Conservation (phyloP, 768 basidiomycete genomes). For the Lactarius akahatsu region DNA sequence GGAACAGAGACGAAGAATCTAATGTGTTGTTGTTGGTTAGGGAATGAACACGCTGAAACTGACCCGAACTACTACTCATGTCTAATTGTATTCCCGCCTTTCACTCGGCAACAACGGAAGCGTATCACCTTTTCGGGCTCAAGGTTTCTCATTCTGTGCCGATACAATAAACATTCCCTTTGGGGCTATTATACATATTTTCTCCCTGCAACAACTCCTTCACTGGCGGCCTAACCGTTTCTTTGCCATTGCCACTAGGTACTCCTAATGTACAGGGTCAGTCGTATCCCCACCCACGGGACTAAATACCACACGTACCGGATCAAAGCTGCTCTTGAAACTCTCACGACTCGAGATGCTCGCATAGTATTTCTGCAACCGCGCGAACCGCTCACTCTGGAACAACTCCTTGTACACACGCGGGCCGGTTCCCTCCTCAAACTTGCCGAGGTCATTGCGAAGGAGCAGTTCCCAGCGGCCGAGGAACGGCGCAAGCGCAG, state of each 20-base stretch:
- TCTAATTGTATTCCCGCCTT: too few species aligned
- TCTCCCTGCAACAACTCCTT: not conserved
- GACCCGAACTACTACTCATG: too few species aligned
- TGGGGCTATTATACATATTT: not conserved
- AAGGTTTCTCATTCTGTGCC: too few species aligned
- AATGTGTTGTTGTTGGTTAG: too few species aligned
- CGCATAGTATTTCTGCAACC: slow-evolving; percentile 46
- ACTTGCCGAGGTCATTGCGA: slow-evolving; percentile 51
- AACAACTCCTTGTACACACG: slow-evolving; percentile 43
- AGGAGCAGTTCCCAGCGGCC: slow-evolving; percentile 46
- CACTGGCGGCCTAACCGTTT: not conserved
- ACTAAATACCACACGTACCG: slow-evolving; percentile 37
- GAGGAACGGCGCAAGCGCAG: slow-evolving; percentile 56
- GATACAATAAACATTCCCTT: too few species aligned
- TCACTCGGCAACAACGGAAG: too few species aligned
- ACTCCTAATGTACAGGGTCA: not conserved
- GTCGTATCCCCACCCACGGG: not conserved
- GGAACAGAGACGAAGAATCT: too few species aligned
- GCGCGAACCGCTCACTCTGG: slow-evolving; percentile 43
- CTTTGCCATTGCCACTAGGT: not conserved
- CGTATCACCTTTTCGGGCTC: too few species aligned
- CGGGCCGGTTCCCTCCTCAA: slow-evolving; percentile 39
- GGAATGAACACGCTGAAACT: too few species aligned
- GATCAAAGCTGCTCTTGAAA: slow-evolving; percentile 50
- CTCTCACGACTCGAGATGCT: slow-evolving; percentile 50